phyloP scores from a whole-genome alignment of 2,329 filamentous ascomycete species.

The Ophiostoma triangulosporum region DNA sequence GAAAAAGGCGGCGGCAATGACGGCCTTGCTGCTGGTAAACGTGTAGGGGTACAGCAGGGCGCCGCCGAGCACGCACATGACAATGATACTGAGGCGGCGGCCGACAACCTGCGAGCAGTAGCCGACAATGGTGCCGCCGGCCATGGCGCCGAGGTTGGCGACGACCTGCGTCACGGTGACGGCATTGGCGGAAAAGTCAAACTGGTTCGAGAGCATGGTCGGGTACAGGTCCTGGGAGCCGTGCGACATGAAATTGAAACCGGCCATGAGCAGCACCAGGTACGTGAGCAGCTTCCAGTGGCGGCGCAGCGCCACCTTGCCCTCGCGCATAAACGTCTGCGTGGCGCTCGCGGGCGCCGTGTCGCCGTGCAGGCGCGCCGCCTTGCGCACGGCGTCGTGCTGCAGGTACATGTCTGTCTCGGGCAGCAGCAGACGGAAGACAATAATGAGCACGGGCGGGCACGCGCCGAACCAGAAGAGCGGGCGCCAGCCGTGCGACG shows the following conservation, averaged over 20 bases:
- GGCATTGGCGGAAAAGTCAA: conserved; percentile 13
- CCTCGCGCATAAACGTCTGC: conserved; percentile 55
- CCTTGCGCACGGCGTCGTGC: conserved; percentile 23
- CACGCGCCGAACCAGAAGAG: conserved; percentile 62
- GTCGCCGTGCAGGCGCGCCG: conserved; percentile 38
- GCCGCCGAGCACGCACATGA: conserved; percentile 44
- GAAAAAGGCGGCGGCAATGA: conserved; percentile 54
- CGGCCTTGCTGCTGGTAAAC: conserved; percentile 43
- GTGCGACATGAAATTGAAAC: conserved; percentile 66
- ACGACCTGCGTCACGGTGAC: conserved; percentile 44
- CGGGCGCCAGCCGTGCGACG: conserved; percentile 54
- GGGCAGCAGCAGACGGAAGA: conserved; percentile 14
- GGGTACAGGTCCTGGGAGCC: conserved; percentile 72
- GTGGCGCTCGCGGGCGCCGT: conserved; percentile 42
- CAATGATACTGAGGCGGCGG: conserved; percentile 54
- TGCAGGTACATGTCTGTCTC: conserved; percentile 14
- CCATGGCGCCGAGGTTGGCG: conserved; percentile 66
- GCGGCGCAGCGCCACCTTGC: conserved; percentile 52
- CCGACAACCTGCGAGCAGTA: conserved; percentile 65
- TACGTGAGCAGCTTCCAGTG: conserved; percentile 74
- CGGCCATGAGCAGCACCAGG: conserved; percentile 73
- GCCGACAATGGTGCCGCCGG: conserved; percentile 59
- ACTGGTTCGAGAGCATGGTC: conserved; percentile 44
- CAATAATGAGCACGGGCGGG: conserved; percentile 37
- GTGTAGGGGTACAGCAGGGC: conserved; percentile 58